phyloP scores from a whole-genome alignment of 2,329 filamentous ascomycete species.

The Elsinoe arachidis region DNA sequence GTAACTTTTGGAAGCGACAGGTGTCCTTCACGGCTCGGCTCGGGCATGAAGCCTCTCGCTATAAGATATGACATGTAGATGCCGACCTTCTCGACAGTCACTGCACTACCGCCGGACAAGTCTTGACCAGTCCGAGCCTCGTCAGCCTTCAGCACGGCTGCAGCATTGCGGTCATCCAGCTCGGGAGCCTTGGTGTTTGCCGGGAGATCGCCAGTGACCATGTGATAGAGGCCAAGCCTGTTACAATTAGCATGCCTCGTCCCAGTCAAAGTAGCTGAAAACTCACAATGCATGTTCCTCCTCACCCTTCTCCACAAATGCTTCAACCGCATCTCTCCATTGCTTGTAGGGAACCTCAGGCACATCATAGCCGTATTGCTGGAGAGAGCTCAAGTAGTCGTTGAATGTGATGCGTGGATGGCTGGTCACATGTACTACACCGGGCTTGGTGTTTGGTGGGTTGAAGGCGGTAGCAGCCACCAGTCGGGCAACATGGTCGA shows the following conservation, averaged over 20 bases:
- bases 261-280: not conserved
- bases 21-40: slow-evolving; percentile 28
- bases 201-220: slow-evolving; percentile 62
- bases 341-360: slow-evolving; percentile 57
- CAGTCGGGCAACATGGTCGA: slow-evolving; percentile 72
- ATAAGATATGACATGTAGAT: slow-evolving; percentile 56
- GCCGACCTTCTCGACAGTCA: slow-evolving; percentile 53
- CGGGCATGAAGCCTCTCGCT: slow-evolving; percentile 53
- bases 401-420: slow-evolving; percentile 72
- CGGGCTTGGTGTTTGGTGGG: slow-evolving; percentile 45
- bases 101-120: slow-evolving; percentile 46
- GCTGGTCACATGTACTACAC: slow-evolving; percentile 68
- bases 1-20: slow-evolving; percentile 37
- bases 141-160: slow-evolving; percentile 55
- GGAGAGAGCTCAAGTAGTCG: slow-evolving; percentile 62
- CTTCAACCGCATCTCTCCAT: slow-evolving; percentile 61
- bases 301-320: slow-evolving; percentile 56
- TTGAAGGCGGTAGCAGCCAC: slow-evolving; percentile 66
- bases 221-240: slow-evolving; percentile 62
- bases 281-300: slow-evolving; percentile 60
- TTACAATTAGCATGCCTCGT: not conserved
- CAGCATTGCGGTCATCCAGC: slow-evolving; percentile 64
- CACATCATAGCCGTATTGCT: slow-evolving; percentile 63
- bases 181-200: slow-evolving; percentile 62
- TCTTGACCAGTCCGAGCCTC: slow-evolving; percentile 51